These are phyloP conservation scores for Colletotrichum spaethianum DNA, from an alignment of 2,329 filamentous ascomycete genomes.

Conservation along the genomic window DNA sequence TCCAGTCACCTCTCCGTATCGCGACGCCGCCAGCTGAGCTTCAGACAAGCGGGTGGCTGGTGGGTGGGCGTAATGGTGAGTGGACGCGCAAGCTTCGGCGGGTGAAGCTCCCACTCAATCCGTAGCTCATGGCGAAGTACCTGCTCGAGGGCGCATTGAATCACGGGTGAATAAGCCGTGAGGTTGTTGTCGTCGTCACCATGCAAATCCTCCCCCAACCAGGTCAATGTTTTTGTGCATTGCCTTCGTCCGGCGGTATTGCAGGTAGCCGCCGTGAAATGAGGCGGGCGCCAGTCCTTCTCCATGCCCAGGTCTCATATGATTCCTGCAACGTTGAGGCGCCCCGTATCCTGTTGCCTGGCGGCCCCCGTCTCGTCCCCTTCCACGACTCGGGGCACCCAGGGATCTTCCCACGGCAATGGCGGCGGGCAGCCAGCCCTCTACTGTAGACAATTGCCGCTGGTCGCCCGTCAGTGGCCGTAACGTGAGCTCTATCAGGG, in stretches of 20 bases:
- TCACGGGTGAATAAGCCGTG: slow-evolving; percentile 2
- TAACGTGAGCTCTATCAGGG: neutral
- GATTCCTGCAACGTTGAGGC: slow-evolving; percentile 26
- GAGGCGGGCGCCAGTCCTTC: neutral
- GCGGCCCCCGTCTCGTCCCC: neutral
- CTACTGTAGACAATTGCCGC: neutral
- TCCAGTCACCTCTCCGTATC: neutral
- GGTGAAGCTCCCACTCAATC: slow-evolving; percentile 21
- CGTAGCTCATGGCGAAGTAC: slow-evolving; percentile 2
- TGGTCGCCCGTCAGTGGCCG: neutral
- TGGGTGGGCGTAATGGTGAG: slow-evolving; percentile 2
- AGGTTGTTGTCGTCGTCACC: slow-evolving; percentile 24
- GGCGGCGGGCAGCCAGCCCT: neutral
- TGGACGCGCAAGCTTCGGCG: slow-evolving; percentile 37
- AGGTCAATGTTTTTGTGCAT: neutral
- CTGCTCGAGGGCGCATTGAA: neutral
- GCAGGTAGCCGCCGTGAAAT: neutral
- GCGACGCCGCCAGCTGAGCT: neutral
- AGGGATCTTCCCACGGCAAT: slow-evolving; percentile 23
- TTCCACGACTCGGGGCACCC: slow-evolving; percentile 13
- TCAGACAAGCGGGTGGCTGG: slow-evolving; percentile 2
- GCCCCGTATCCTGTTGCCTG: slow-evolving; percentile 30
- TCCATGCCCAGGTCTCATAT: slow-evolving; percentile 22
- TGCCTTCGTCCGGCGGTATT: neutral
- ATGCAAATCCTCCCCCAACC: neutral